Conservation (phyloP, 2,329 filamentous ascomycete genomes). For the Eurotiales sp. region DNA sequence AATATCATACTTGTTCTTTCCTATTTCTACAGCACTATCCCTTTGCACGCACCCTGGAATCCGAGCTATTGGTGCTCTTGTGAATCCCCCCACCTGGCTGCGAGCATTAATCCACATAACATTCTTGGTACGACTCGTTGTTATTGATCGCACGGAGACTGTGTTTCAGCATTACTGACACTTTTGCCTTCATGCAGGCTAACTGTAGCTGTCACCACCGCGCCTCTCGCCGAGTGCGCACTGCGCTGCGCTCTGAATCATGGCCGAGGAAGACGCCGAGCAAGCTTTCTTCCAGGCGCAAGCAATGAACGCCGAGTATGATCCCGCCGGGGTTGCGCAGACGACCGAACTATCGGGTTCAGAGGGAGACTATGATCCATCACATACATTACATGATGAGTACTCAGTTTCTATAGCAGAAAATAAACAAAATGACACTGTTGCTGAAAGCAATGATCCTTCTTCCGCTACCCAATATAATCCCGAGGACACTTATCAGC, state of each 20-base stretch:
- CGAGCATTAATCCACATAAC: slow-evolving; percentile 15
- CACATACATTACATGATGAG: slow-evolving; percentile 44
- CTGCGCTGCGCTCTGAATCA: slow-evolving; percentile 24
- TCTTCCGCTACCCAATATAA: slow-evolving; percentile 22
- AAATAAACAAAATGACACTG: slow-evolving; percentile 24
- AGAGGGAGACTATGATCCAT: slow-evolving; percentile 55
- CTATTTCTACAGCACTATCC: slow-evolving; percentile 9
- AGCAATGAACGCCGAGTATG: slow-evolving; percentile 40
- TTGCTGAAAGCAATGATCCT: slow-evolving; percentile 20
- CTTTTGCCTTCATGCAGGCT: too few species aligned
- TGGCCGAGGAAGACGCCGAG: slow-evolving; percentile 54
- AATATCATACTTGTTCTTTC: slow-evolving; percentile 8
- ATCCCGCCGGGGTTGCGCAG: slow-evolving; percentile 46
- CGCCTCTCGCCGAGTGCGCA: slow-evolving; percentile 18
- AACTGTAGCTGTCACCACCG: not conserved
- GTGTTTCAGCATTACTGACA: slow-evolving; percentile 5
- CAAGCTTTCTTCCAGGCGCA: slow-evolving; percentile 52
- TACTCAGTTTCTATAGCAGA: slow-evolving; percentile 33
- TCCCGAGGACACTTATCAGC: slow-evolving; percentile 5
- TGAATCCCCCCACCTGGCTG: slow-evolving; percentile 10
- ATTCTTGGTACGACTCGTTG: slow-evolving; percentile 16
- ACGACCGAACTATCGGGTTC: slow-evolving; percentile 52
- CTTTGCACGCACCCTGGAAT: slow-evolving; percentile 12
- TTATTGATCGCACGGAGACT: slow-evolving; percentile 6
- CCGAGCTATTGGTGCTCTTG: not conserved